Conservation (phyloP, 768 basidiomycete genomes). For the Boletus pseudopeckii region DNA sequence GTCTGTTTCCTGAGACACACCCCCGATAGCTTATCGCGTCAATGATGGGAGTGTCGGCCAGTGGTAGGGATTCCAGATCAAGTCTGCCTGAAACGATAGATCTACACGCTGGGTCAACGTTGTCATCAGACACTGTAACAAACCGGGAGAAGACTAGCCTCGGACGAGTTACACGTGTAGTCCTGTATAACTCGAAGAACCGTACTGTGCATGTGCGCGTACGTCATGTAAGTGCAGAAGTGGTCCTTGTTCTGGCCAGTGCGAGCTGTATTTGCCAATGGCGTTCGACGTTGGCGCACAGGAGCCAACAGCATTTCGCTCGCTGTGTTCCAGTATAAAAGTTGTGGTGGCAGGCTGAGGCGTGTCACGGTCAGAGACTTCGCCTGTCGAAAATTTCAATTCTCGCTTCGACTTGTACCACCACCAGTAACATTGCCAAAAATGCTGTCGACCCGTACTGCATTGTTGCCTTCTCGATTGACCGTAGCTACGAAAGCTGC, state of each 20-base stretch:
- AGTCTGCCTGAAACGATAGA: not conserved
- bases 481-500: conserved; percentile 44
- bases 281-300: not conserved
- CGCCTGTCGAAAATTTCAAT: not conserved
- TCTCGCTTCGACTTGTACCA: conserved; percentile 1
- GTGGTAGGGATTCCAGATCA: not conserved
- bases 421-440: not conserved
- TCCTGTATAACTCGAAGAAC: not conserved
- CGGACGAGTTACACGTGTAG: not conserved
- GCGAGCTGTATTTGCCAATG: conserved; percentile 9
- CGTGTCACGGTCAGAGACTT: not conserved
- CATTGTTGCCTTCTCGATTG: conserved; percentile 21
- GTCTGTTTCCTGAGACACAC: not conserved
- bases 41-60: not conserved
- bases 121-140: not conserved
- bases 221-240: not conserved
- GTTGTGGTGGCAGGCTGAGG: not conserved
- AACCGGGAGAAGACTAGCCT: not conserved
- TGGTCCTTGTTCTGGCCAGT: not conserved
- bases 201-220: not conserved
- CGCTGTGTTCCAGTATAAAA: conserved; percentile 3
- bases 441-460: conserved; percentile 33
- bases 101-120: not conserved
- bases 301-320: conserved; percentile 22
- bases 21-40: too few relatives aligned